Evolutionary conservation across 352 stramenopile genomes (phyloP), one percentile per base, ranked within the genome.

Genomic region (Phytophthora citricola): DNA sequence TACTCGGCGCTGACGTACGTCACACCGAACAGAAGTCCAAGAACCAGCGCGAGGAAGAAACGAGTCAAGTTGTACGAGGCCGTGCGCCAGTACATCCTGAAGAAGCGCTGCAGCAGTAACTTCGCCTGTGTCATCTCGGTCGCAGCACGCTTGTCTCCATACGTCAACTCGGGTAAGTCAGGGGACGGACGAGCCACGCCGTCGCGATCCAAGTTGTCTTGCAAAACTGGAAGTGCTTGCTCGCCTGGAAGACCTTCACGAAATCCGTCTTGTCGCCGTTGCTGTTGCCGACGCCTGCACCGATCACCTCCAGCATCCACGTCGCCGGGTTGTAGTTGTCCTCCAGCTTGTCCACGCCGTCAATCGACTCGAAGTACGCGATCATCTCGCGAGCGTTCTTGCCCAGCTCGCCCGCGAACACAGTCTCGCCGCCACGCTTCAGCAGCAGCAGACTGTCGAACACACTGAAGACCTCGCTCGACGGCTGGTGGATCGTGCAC

Each of bases 401-500:
- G n/a, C 71, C 77, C 2, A 91, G 46, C 1, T 85, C 72, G 41
- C 81, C 82, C 10, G 76, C 84, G 53, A 84, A 91, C 5, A 85
- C 73, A 1, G 70, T 84, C 45, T 70, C 57, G 7, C 83, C 81
- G 79, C 56, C 63, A 34, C 63, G 64, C 29, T 72, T 72, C 11
- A 72, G 39, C 22, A 72, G 39, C 15, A 72, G n/a, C 50, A 72
- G 24, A 44, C 51, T 67, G 50, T 72, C 57, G 29, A 72, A 72
- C 3, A 72, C 58, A 31, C 49, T 81, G 44, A 97, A 97, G 1
- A 97, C 85, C 44, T 97, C 85, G 1, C 81, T 84, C 9, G 79
- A 87, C 36, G 94, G 94, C 75, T 98, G 92, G 69, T 98, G 94
- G 70, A 98, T 98, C 26, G 91, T 98, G 43, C 94, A 97, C 6